phyloP scores from a whole-genome alignment of 1,284 basidiomycete species.

The Ganoderma meredithae region DNA sequence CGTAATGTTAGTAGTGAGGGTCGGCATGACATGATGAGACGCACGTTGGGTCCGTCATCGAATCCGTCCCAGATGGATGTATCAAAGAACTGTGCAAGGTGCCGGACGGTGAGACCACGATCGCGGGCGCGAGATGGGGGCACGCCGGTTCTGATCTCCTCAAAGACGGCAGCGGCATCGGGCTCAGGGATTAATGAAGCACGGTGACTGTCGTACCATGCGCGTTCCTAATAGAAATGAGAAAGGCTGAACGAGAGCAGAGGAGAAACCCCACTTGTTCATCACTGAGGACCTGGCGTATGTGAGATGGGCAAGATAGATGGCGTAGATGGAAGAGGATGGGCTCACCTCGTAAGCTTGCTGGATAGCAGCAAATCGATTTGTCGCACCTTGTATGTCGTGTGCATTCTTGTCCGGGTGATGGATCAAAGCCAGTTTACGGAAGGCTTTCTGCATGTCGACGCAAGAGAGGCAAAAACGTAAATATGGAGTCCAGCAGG shows the following conservation, averaged over 20 bases:
- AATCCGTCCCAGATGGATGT: constrained; percentile 75
- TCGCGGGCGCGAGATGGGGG: constrained; percentile 75
- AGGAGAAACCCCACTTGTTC: constrained; percentile 75
- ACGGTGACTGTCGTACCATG: constrained; percentile 98
- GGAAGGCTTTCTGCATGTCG: constrained; percentile 76
- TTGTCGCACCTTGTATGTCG: constrained; percentile 86
- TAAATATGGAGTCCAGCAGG: neutral
- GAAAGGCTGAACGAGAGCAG: constrained; percentile 9
- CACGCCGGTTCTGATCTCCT: constrained; percentile 82
- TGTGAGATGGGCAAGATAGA: constrained; percentile 15
- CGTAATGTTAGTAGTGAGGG: neutral
- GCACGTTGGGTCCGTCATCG: constrained; percentile 75
- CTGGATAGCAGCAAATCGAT: constrained; percentile 88
- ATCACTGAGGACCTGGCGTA: constrained; percentile 82
- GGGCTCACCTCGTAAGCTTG: constrained; percentile 89
- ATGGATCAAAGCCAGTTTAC: constrained; percentile 83
- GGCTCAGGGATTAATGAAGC: constrained; percentile 86
- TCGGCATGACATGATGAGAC: constrained; percentile 33
- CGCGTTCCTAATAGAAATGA: constrained; percentile 79
- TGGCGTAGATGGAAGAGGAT: neutral
- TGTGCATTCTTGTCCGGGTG: constrained; percentile 91
- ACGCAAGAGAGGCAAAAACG: constrained; percentile 18
- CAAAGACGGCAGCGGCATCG: constrained; percentile 84
- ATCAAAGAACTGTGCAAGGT: constrained; percentile 90
- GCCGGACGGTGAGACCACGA: constrained; percentile 81